phyloP scores from a whole-genome alignment of 2,329 filamentous ascomycete genomes.

The Beauveria brongniartii region DNA sequence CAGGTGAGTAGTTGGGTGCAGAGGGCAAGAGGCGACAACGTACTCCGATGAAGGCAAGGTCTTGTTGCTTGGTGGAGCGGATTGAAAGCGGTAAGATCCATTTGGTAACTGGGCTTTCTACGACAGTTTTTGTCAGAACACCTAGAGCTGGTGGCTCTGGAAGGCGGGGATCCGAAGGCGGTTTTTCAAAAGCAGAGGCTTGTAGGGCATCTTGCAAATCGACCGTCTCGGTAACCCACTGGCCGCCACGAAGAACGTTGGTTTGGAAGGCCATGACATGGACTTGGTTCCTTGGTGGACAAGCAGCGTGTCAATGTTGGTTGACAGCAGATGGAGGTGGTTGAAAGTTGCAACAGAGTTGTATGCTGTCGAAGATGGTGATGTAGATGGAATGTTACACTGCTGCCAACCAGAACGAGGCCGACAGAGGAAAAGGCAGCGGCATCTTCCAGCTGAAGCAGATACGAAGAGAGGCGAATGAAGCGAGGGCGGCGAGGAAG shows the following conservation, averaged over 20 bases:
- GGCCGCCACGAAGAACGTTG: constrained; percentile 43
- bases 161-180: constrained; percentile 20
- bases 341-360: neutral
- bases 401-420: constrained; percentile 1
- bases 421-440: neutral
- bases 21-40: constrained; percentile 25
- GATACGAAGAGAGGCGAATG: neutral
- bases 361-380: neutral
- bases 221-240: constrained; percentile 49
- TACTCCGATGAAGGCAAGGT: constrained; percentile 80
- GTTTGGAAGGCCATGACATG: constrained; percentile 41
- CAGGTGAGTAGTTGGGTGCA: neutral
- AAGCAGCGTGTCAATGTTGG: neutral
- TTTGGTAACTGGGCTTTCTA: constrained; percentile 66
- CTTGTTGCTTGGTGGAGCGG: constrained; percentile 60
- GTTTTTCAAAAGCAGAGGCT: constrained; percentile 26
- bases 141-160: constrained; percentile 51
- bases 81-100: constrained; percentile 75
- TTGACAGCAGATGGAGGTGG: neutral
- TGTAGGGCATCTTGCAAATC: constrained; percentile 35
- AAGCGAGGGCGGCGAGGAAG: neutral
- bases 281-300: constrained; percentile 15
- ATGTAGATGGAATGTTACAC: neutral
- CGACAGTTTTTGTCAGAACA: constrained; percentile 68
- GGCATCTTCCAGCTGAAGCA: neutral